A percentile compares a stretch with the other conserved stretches of the same genome.
Evolutionary conservation across 2,329 filamentous ascomycete species (phyloP).

Genomic region (Phaeomoniella chlamydospora): DNA sequence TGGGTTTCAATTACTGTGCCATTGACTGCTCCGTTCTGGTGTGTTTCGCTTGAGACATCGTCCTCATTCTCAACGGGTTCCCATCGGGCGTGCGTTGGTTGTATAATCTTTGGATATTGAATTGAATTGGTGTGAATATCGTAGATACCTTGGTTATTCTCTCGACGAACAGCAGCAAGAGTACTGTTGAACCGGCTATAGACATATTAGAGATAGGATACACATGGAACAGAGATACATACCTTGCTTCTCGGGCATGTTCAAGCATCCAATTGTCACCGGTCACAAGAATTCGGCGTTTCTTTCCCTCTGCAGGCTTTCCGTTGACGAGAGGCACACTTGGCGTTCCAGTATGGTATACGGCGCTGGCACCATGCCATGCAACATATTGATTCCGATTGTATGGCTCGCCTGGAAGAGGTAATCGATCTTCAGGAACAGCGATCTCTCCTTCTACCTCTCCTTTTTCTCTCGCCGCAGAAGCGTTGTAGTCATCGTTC

Average conservation of each 20-base stretch:
- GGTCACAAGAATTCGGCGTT: constrained; percentile 74
- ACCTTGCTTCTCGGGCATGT: constrained; percentile 85
- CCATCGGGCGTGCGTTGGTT: constrained; percentile 75
- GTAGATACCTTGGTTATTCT: constrained; percentile 65
- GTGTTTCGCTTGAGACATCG: constrained; percentile 17
- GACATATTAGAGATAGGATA: background rate
- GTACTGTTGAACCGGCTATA: constrained; percentile 68
- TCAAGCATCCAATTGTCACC: constrained; percentile 95
- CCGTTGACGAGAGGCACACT: constrained; percentile 61
- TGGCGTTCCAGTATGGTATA: constrained; percentile 75
- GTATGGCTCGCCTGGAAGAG: constrained; percentile 69
- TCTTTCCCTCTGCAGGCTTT: constrained; percentile 64
- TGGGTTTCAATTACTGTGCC: constrained; percentile 9
- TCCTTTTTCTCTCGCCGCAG: constrained; percentile 60
- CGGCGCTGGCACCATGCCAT: constrained; percentile 91
- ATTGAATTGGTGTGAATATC: constrained; percentile 88
- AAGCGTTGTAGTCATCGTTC: constrained; percentile 77
- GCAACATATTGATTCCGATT: constrained; percentile 98
- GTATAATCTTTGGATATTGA: constrained; percentile 76
- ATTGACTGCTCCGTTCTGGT: constrained; percentile 17
- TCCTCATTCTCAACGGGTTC: constrained; percentile 43
- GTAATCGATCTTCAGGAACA: constrained; percentile 71
- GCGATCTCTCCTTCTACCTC: constrained; percentile 79
- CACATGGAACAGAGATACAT: constrained; percentile 15
- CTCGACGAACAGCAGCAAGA: constrained; percentile 52